Conservation (phyloP, 2,329 filamentous ascomycete genomes). For the Monosporascus sp. region DNA sequence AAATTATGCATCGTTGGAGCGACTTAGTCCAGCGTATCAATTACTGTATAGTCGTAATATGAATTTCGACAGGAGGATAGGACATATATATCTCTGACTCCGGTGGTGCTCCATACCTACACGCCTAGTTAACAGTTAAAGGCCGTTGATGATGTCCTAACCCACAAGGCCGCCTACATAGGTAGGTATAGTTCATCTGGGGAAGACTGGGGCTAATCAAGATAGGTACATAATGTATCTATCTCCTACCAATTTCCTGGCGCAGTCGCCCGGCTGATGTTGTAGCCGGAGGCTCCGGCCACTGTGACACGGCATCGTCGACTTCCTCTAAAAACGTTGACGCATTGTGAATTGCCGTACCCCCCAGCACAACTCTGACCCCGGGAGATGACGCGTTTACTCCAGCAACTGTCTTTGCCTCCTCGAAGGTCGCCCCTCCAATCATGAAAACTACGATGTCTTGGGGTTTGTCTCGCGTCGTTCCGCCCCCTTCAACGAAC, state of each 20-base stretch:
- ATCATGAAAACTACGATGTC: constrained; percentile 94
- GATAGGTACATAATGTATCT: constrained; percentile 9
- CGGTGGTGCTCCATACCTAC: too few relatives aligned
- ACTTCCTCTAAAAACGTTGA: constrained; percentile 85
- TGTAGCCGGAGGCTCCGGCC: constrained; percentile 66
- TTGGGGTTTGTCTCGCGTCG: constrained; percentile 90
- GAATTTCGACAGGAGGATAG: too few relatives aligned
- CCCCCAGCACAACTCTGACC: constrained; percentile 81
- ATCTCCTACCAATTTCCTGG: constrained; percentile 52
- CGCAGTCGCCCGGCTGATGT: constrained; percentile 57
- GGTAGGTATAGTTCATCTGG: too few relatives aligned
- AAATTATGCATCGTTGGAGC: too few relatives aligned
- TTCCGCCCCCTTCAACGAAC: constrained; percentile 82
- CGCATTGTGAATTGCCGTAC: constrained; percentile 84
- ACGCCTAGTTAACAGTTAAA: too few relatives aligned
- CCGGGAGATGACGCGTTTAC: constrained; percentile 89
- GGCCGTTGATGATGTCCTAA: too few relatives aligned
- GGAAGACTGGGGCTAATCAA: too few relatives aligned
- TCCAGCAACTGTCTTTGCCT: constrained; percentile 92
- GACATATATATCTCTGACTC: too few relatives aligned
- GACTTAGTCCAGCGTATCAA: too few relatives aligned
- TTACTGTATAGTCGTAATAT: too few relatives aligned
- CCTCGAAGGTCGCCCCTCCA: constrained; percentile 91
- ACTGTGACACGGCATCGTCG: constrained; percentile 77
- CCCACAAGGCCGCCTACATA: too few relatives aligned